Percentiles rank a stretch among this genome's conserved stretches.
Conservation (phyloP, 2,329 filamentous ascomycete genomes). For the Talaromyces marneffei region DNA sequence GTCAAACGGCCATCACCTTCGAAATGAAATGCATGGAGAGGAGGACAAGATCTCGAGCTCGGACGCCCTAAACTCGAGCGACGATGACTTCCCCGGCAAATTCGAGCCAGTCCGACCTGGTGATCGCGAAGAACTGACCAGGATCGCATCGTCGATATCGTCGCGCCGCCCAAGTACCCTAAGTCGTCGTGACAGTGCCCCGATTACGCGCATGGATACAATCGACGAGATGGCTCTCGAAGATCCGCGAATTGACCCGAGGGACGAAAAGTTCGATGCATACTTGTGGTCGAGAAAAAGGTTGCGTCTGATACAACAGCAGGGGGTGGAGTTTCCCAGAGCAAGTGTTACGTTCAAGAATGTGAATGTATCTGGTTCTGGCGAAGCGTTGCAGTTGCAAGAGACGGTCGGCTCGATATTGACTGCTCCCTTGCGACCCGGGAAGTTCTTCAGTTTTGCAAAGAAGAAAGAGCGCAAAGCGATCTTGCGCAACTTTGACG, state of each 20-base stretch:
- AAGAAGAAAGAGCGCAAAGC: constrained; percentile 49
- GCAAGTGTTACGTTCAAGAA: constrained; percentile 61
- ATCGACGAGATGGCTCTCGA: constrained; percentile 28
- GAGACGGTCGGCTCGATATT: constrained; percentile 59
- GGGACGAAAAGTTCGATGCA: constrained; percentile 38
- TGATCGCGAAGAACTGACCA: constrained; percentile 11
- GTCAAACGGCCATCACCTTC: neutral
- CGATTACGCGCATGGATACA: constrained; percentile 16
- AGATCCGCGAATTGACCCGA: constrained; percentile 38
- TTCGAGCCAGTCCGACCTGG: constrained; percentile 13
- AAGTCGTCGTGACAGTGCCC: constrained; percentile 7
- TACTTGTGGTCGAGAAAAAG: constrained; percentile 42
- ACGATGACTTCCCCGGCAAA: constrained; percentile 1
- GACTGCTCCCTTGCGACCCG: constrained; percentile 52
- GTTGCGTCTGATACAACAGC: constrained; percentile 26
- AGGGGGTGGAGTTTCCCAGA: constrained; percentile 28
- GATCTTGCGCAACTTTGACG: constrained; percentile 52
- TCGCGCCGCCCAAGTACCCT: constrained; percentile 11
- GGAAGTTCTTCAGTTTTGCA: constrained; percentile 46
- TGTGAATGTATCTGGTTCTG: constrained; percentile 61
- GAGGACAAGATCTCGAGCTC: neutral
- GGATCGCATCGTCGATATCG: constrained; percentile 11
- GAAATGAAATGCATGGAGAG: neutral
- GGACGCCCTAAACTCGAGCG: neutral
- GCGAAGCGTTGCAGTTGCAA: constrained; percentile 62